Conservation (phyloP, 1,284 basidiomycete genomes). For the Vanrija humicola region DNA sequence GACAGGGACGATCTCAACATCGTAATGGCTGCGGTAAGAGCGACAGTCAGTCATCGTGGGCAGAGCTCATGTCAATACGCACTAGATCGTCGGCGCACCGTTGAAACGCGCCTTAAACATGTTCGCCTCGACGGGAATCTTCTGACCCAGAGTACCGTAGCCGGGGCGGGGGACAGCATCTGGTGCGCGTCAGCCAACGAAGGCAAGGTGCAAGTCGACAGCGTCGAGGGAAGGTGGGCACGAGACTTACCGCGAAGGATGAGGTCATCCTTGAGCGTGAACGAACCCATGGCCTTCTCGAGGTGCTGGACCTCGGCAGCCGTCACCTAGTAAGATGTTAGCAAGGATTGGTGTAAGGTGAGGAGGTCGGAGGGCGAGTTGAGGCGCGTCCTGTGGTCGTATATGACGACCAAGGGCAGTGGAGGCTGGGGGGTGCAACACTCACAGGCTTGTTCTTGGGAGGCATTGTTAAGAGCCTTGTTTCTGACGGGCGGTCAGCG, state of each 20-base stretch:
- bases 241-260: constrained; percentile 6
- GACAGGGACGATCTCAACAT: constrained; percentile 10
- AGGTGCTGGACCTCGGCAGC: too few relatives aligned
- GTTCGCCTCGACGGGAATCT: constrained; percentile 40
- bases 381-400: neutral
- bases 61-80: constrained; percentile 1
- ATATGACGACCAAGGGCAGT: neutral
- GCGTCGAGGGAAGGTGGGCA: neutral
- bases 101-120: constrained; percentile 39
- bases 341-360: too few relatives aligned
- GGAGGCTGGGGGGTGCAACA: neutral
- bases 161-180: constrained; percentile 16
- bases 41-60: neutral
- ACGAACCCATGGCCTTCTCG: neutral
- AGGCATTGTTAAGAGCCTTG: neutral
- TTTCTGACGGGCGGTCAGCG: too few relatives aligned
- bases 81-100: constrained; percentile 33
- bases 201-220: too few relatives aligned
- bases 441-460: constrained; percentile 2
- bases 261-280: constrained; percentile 6
- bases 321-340: too few relatives aligned
- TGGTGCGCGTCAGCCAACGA: neutral
- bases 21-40: constrained; percentile 19
- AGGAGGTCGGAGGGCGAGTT: neutral
- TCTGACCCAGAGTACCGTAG: constrained; percentile 34